Conservation (phyloP, 2,329 filamentous ascomycete species). For the Nigrograna mackinnonii region DNA sequence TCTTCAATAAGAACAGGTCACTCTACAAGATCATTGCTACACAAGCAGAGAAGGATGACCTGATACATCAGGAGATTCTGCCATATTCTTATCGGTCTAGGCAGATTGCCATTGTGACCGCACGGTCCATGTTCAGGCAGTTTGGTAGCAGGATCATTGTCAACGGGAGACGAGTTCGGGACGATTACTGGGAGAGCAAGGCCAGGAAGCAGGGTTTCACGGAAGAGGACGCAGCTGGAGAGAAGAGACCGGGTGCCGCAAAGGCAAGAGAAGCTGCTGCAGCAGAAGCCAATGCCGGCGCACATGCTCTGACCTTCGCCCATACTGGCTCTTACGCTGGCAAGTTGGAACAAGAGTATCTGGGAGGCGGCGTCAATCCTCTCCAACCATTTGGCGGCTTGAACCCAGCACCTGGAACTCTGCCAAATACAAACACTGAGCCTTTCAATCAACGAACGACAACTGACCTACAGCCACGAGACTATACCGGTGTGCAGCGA, state of each 20-base stretch:
- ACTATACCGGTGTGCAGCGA: constrained; percentile 82
- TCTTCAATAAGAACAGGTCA: constrained; percentile 98
- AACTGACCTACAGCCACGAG: constrained; percentile 73
- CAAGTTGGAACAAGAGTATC: constrained; percentile 35
- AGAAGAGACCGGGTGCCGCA: constrained; percentile 90
- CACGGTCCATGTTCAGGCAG: constrained; percentile 97
- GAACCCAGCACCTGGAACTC: constrained; percentile 69
- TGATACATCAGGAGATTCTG: constrained; percentile 92
- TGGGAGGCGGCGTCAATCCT: constrained; percentile 31
- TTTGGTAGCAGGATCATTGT: constrained; percentile 94
- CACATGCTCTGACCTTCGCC: constrained; percentile 38
- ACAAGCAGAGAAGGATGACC: constrained; percentile 92
- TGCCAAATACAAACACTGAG: constrained; percentile 68
- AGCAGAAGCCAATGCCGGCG: constrained; percentile 64
- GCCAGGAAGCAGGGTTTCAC: constrained; percentile 97
- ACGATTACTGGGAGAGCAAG: constrained; percentile 99
- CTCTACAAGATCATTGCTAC: constrained; percentile 97
- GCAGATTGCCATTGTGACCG: constrained; percentile 97
- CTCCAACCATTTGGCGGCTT: constrained; percentile 55
- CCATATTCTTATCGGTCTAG: constrained; percentile 98
- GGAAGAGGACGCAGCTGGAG: constrained; percentile 91
- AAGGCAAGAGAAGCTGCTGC: constrained; percentile 84
- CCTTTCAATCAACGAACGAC: constrained; percentile 77
- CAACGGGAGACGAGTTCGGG: constrained; percentile 85
- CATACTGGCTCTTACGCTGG: constrained; percentile 32